Percentiles rank a stretch among this genome's conserved stretches.
These are phyloP conservation scores for Prunus dulcis DNA, from an alignment of 306 rosid species.

Conservation along the genomic window DNA sequence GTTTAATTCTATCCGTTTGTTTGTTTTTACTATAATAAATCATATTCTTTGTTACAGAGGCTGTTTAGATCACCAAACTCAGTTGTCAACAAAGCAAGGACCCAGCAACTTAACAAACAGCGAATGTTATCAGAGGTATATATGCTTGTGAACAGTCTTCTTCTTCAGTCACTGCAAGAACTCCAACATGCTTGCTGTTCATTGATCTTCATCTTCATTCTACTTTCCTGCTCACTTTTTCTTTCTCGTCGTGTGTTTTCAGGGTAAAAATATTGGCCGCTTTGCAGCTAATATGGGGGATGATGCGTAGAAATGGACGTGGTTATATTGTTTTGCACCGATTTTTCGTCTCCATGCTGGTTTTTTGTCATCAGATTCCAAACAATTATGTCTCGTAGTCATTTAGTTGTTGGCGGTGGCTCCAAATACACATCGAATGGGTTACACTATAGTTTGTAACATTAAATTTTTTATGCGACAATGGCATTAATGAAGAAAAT, in stretches of 20 bases:
- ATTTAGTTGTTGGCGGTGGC: background rate
- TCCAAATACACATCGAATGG: background rate
- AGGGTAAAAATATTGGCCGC: constrained; percentile 80
- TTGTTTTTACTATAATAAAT: no score
- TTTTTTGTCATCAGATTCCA: background rate
- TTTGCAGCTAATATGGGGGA: constrained; percentile 55
- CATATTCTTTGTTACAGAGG: constrained; percentile 47
- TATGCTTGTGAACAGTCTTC: background rate
- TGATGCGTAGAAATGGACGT: constrained; percentile 18
- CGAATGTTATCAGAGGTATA: constrained; percentile 71
- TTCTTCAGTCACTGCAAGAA: background rate
- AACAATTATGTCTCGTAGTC: background rate
- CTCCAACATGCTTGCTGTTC: background rate
- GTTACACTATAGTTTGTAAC: background rate
- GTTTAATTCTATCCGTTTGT: background rate
- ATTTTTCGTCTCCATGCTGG: background rate
- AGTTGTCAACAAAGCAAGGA: constrained; percentile 74
- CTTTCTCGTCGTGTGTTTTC: constrained; percentile 12
- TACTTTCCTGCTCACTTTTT: background rate
- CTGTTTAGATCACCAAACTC: constrained; percentile 87
- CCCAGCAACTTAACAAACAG: constrained; percentile 76
- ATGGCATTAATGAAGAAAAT: background rate
- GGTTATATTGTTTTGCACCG: background rate
- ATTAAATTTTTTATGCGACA: background rate
- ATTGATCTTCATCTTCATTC: background rate